Percentiles rank a stretch among this genome's conserved stretches.
Conservation (phyloP, 2,329 filamentous ascomycete species). For the Cercospora sesami region DNA sequence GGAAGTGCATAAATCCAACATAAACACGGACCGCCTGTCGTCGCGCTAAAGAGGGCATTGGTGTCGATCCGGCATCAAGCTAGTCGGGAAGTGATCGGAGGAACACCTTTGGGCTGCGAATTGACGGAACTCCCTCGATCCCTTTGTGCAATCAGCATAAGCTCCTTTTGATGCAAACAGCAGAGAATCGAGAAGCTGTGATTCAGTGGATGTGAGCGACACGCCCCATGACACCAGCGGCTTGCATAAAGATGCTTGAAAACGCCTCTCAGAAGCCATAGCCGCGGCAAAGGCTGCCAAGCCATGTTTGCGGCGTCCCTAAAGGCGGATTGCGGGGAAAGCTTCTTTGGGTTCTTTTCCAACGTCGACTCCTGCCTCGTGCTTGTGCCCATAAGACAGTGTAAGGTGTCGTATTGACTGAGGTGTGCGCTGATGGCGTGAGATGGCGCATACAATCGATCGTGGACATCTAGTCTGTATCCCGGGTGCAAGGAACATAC, state of each 20-base stretch:
- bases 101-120: neutral
- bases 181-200: no score
- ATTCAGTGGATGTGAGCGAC: no score
- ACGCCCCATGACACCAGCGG: neutral
- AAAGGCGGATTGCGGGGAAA: neutral
- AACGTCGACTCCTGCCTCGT: neutral
- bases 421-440: neutral
- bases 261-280: neutral
- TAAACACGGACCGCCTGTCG: neutral
- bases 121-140: no score
- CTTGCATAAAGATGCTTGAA: neutral
- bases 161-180: no score
- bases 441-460: neutral
- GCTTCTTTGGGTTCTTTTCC: neutral
- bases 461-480: neutral
- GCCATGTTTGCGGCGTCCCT: neutral
- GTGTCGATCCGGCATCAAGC: neutral
- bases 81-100: neutral
- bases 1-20: neutral
- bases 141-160: no score
- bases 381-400: neutral
- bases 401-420: neutral
- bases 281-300: neutral
- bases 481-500: neutral
- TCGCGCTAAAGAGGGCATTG: neutral